phyloP scores from a whole-genome alignment of 345 rosid species.

The Lumnitzera littorea region DNA sequence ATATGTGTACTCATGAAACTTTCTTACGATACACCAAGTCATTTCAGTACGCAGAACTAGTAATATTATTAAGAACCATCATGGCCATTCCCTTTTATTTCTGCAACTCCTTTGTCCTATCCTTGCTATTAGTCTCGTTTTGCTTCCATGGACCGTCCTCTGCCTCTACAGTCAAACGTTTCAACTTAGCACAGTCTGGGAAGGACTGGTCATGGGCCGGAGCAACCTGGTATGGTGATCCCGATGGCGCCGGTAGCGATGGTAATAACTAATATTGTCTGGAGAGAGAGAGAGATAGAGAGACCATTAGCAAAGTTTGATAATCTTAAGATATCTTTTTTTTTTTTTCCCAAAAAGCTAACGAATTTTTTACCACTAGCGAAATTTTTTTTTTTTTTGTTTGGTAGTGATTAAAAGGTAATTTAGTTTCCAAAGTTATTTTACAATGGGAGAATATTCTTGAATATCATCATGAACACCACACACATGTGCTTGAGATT shows the following conservation, averaged over 20 bases:
- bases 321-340: no score
- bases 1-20: no score
- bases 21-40: no score
- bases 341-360: no score
- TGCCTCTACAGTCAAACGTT: conserved; percentile 17
- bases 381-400: no score
- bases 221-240: conserved; percentile 53
- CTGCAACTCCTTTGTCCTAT: neutral
- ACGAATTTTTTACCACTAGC: no score
- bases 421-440: no score
- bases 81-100: neutral
- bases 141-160: conserved; percentile 12
- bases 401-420: no score
- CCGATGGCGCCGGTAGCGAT: conserved; percentile 41
- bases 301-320: neutral
- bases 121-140: conserved; percentile 8
- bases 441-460: no score
- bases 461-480: neutral
- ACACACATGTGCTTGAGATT: neutral
- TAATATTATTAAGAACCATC: neutral
- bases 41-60: no score
- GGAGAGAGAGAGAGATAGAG: no score
- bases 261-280: conserved; percentile 15
- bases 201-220: conserved; percentile 32
- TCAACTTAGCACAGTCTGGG: conserved; percentile 17